Base-by-base conservation (phyloP, 1,139 yeast genomes). In the Diutina catenulata region DNA sequence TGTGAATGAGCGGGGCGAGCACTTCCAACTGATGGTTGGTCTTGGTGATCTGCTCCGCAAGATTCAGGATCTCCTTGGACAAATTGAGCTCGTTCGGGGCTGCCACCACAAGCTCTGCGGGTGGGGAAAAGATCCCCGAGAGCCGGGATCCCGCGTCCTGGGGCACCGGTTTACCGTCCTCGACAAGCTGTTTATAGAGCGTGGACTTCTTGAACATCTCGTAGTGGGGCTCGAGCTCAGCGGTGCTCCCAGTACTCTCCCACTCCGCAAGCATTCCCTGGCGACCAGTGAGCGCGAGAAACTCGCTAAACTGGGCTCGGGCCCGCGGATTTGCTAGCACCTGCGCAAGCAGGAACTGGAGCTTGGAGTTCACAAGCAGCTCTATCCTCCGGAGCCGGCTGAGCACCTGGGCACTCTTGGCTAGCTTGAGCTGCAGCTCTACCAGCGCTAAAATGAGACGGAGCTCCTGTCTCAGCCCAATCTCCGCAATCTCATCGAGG, bases 11-110 rank as follows among this genome's bases (percentile, higher is more conserved):
- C 4, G 91, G 81, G 14, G 70, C 73, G 28, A 87, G 57, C 23
- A 87, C 73, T 5, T 66, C 60, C 33, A 74, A 61, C 51, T 87
- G 95, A 41, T 74, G 74, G 33, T 68, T 64, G 25, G 83, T 59
- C 40, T 68, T 69, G 20, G 70, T 75, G n/a, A 86, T 74, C 18
- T 79, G 84, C 4, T 61, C 56, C 5, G 69, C 60, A 13, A 83
- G 53, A 15, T 62, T 67, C 3, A 64, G 60, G 28, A 86, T 81
- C 39, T 80, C 83, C 46, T 80, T 84, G 0, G 80, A 68, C 15
- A 82, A 57, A 39, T 80, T 74, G 40, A 79, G 60, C 40, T 77
- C 77, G 1, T 84, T 84, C 0, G 87, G 86, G 0, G 80, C 81
- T 0, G 86, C 84, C 31, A 75, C 50, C 18, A 56, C 49, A 5